phyloP scores from a whole-genome alignment of 1,139 yeast species.

The Blastobotrys persicus region DNA sequence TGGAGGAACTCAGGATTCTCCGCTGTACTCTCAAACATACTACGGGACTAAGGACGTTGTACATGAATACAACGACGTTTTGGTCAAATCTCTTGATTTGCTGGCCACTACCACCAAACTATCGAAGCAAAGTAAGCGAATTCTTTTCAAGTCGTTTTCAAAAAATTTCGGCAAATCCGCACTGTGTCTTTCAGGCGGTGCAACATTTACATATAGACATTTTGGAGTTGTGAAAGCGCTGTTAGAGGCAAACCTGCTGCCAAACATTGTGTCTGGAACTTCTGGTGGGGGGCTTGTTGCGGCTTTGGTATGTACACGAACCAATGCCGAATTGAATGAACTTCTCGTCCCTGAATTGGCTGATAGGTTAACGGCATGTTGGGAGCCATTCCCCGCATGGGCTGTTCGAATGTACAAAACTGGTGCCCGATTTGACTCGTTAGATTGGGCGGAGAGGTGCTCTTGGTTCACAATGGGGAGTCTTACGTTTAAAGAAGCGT shows the following conservation, averaged over 20 bases:
- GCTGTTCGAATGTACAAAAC: conserved; percentile 61
- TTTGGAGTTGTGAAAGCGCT: conserved; percentile 75
- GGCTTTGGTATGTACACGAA: conserved; percentile 66
- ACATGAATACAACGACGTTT: conserved; percentile 54
- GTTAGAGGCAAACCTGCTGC: conserved; percentile 62
- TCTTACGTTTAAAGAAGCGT: conserved; percentile 68
- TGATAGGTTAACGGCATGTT: conserved; percentile 66
- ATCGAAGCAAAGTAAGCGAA: conserved; percentile 44
- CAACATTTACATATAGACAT: conserved; percentile 74
- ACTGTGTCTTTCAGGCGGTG: conserved; percentile 75
- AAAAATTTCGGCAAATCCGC: conserved; percentile 74
- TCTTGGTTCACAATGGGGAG: conserved; percentile 73
- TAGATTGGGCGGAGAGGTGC: conserved; percentile 69
- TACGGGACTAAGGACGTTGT: conserved; percentile 70
- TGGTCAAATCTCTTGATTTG: conserved; percentile 47
- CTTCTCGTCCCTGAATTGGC: conserved; percentile 64
- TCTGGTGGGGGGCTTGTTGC: conserved; percentile 85
- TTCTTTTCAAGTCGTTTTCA: conserved; percentile 57
- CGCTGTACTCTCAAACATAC: conserved; percentile 69
- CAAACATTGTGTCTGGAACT: conserved; percentile 71
- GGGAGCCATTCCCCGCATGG: conserved; percentile 63
- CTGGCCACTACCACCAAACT: conserved; percentile 45
- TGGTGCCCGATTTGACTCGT: conserved; percentile 75
- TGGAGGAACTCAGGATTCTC: conserved; percentile 65
- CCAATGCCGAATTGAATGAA: conserved; percentile 60